A percentile compares a stretch with the other conserved stretches of the same genome.
Conservation (phyloP, 1,284 basidiomycete species). For the Sanghuangporus baumii region DNA sequence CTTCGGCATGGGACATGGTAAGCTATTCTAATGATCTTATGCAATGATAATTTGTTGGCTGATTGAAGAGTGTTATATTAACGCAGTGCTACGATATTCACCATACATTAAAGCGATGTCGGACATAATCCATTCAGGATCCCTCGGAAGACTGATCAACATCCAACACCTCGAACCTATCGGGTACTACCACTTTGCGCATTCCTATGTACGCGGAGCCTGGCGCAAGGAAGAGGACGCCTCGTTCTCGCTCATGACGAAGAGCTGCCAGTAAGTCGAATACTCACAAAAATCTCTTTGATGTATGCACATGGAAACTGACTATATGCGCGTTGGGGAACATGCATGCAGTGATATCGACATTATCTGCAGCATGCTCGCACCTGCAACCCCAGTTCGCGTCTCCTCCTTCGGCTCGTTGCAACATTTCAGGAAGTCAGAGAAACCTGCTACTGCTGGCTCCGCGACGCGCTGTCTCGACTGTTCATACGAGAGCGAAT, state of each 20-base stretch:
- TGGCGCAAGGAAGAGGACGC: constrained; percentile 68
- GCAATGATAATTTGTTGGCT: neutral
- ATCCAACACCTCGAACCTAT: constrained; percentile 74
- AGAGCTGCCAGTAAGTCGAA: constrained; percentile 91
- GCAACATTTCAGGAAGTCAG: constrained; percentile 68
- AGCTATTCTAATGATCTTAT: constrained; percentile 17
- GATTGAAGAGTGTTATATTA: neutral
- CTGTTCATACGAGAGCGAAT: constrained; percentile 65
- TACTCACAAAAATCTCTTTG: too few species aligned
- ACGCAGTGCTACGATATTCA: constrained; percentile 77
- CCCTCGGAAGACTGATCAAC: constrained; percentile 73
- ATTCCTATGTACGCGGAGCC: constrained; percentile 79
- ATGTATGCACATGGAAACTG: neutral
- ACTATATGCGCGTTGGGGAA: neutral
- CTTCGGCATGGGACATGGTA: constrained; percentile 84
- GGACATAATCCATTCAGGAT: constrained; percentile 62
- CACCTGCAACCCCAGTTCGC: constrained; percentile 53
- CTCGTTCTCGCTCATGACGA: constrained; percentile 81
- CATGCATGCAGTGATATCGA: constrained; percentile 64
- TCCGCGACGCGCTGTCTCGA: constrained; percentile 65
- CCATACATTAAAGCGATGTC: constrained; percentile 72
- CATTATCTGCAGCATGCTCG: constrained; percentile 72
- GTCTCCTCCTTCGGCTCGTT: constrained; percentile 83
- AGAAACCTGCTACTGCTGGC: constrained; percentile 66
- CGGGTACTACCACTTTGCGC: constrained; percentile 79